Base-by-base conservation (phyloP, 2,329 filamentous ascomycete genomes). In the Microascus cirrosus region DNA sequence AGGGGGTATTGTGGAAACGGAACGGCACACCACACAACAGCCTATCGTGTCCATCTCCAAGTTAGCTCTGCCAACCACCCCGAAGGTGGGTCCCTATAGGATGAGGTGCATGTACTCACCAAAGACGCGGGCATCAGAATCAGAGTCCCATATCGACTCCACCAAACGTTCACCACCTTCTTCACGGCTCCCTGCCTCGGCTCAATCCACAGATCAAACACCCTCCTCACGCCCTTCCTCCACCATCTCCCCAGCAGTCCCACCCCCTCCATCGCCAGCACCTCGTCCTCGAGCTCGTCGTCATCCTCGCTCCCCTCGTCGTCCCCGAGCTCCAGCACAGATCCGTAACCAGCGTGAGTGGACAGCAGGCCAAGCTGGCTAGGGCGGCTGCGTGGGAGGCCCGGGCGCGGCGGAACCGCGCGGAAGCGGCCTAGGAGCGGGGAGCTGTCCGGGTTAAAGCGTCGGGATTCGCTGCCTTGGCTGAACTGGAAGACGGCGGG, bases 401-500 rank as follows among this genome's bases (percentile, higher is more conserved):
- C 67, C 54, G 66, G 68, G 25, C 35, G 51, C 28, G 74, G 71
- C 8, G 81, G 81, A 20, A 86, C 81, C 60, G 83, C 84, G 61
- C 83, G 81, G 70, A 84, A 87, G 45, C 84, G 81, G 61, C 84
- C 84, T 2, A 86, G 78, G 10, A 86, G 71, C 25, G 84, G 82
- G 20, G 83, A 81, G 50, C 80, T 73, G 65, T 85, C 79, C 63
- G 73, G 74, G 59, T 75, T 75, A 60, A 71, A 69, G 55, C 75
- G 75, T 64, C 74, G 77, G 61, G 81, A 78, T 71, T 86, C 84
- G 65, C 73, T 77, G 68, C 83, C 84, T 66, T 83, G 83, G 61
- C 83, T 83, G 71, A 87, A 87, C 68, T 79, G 76, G 72, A 87
- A 86, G 75, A 86, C 84, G 65, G 78, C 76, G 66, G 83, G 81